Evolutionary conservation across 2,329 filamentous ascomycete genomes (phyloP), one percentile per base, ranked within the genome.

Genomic region (Macroventuria anomochaeta): DNA sequence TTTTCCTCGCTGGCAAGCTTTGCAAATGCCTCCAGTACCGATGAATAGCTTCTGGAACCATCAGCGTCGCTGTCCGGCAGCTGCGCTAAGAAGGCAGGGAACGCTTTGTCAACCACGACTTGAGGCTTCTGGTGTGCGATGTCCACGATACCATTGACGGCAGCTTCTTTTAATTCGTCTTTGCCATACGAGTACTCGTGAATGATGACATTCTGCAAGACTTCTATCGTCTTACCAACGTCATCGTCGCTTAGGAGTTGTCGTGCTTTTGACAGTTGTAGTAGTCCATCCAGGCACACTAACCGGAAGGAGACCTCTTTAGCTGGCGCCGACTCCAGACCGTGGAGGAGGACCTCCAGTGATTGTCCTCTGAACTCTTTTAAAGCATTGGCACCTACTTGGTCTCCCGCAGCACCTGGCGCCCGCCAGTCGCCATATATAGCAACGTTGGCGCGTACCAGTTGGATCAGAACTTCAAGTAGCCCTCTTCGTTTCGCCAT

Each of bases 61-160:
- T 80, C 78, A n/a, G 75, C 72, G 51, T 82, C 81, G 2, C 74
- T 76, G 55, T 86, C 85, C 1, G 86, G 87, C 3, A 89, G 72
- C 32, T 83, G 81, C 3, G 85, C 85, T 71, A 88, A 80, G 65
- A 89, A 87, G 5, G 83, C 83, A 21, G 86, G 86, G 62, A 89
- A 85, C 0, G 85, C 85, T 51, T 85, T 85, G 39, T 87, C 81
- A 63, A 87, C 82, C 23, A 89, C 83, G 10, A 86, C 73, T 39
- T 81, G 79, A 15, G 86, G 84, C 62, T 85, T 86, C 54, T 85
- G 79, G 55, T 82, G 82, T 6, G 86, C 86, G 34, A 88, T 80
- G 28, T 85, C 81, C 3, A 84, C 79, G 37, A 89, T 77, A 20
- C 82, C 80, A 28, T 77, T 73, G 54, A 88, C 83, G 5, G 85